Conservation (phyloP, 2,329 filamentous ascomycete species). For the Cladosporium cucumerinum region DNA sequence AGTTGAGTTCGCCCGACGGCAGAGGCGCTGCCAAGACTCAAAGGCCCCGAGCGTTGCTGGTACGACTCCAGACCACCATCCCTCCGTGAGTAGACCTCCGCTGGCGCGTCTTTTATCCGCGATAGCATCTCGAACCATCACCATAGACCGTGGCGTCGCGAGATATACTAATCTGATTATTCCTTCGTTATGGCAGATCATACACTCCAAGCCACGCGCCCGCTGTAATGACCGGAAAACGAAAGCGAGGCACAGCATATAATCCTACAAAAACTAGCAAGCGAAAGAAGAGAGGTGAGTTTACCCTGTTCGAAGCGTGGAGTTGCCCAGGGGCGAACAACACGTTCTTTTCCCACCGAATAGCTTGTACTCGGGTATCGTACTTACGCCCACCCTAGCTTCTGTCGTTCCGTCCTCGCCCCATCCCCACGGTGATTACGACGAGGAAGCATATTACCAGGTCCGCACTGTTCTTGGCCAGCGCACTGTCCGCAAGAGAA, state of each 20-base stretch:
- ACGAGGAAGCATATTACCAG: conserved; percentile 26
- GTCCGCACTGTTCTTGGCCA: conserved; percentile 35
- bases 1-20: not conserved
- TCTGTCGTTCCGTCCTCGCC: conserved; percentile 10
- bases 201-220: conserved; percentile 1
- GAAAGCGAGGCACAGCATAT: conserved; percentile 10
- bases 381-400: conserved; percentile 2
- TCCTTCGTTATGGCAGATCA: conserved; percentile 13
- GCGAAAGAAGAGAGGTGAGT: conserved; percentile 13
- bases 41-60: not conserved
- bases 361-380: not conserved
- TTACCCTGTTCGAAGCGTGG: not conserved
- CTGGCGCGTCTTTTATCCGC: not conserved
- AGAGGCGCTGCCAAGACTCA: not conserved
- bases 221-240: conserved; percentile 11
- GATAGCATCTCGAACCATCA: not conserved
- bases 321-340: not conserved
- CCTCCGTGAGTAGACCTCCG: conserved; percentile 6
- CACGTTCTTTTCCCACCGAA: not conserved
- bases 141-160: not conserved
- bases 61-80: not conserved
- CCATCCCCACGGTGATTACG: conserved; percentile 30
- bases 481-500: conserved; percentile 17
- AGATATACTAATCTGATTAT: not conserved
- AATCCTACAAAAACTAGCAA: conserved; percentile 11